phyloP scores from a whole-genome alignment of 257 asterid genomes.

The Agastache rugosa region DNA sequence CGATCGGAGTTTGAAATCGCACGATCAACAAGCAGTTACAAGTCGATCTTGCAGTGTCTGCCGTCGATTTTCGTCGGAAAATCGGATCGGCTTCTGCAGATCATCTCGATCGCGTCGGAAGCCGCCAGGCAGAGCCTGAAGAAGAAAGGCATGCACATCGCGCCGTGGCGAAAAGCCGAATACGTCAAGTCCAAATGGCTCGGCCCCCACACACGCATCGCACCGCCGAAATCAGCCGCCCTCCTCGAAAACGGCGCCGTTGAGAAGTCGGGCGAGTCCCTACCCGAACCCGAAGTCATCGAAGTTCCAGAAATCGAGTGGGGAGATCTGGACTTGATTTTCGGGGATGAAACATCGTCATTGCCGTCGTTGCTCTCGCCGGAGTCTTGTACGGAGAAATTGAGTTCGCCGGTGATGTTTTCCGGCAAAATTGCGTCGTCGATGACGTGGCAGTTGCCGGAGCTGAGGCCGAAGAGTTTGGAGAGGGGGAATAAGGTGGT shows the following conservation, averaged over 20 bases:
- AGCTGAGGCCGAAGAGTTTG: slow-evolving; percentile 61
- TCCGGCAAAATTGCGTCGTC: slow-evolving; percentile 26
- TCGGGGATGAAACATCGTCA: slow-evolving; percentile 48
- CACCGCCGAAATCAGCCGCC: slow-evolving; percentile 20
- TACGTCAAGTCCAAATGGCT: slow-evolving; percentile 85
- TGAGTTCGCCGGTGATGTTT: slow-evolving; percentile 38
- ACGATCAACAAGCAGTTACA: slow-evolving; percentile 74
- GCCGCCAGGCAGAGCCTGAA: slow-evolving; percentile 78
- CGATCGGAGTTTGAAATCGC: slow-evolving; percentile 95
- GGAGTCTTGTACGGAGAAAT: slow-evolving; percentile 38
- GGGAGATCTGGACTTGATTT: slow-evolving; percentile 66
- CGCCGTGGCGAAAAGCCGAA: slow-evolving; percentile 95
- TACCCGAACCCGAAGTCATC: slow-evolving; percentile 20
- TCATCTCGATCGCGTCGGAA: slow-evolving; percentile 70
- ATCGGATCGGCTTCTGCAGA: slow-evolving; percentile 76
- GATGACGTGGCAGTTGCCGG: slow-evolving; percentile 69
- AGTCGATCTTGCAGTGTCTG: slow-evolving; percentile 60
- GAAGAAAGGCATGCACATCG: slow-evolving; percentile 95
- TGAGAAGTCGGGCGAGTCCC: background rate
- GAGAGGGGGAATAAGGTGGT: slow-evolving; percentile 67
- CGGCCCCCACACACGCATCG: slow-evolving; percentile 56
- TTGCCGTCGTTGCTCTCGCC: background rate
- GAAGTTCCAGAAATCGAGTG: slow-evolving; percentile 45
- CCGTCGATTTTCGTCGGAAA: slow-evolving; percentile 87
- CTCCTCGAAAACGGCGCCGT: slow-evolving; percentile 26